Evolutionary conservation across 345 rosid genomes (phyloP), one percentile per base, ranked within the genome.

Genomic region (Gynandropsis gynandra): DNA sequence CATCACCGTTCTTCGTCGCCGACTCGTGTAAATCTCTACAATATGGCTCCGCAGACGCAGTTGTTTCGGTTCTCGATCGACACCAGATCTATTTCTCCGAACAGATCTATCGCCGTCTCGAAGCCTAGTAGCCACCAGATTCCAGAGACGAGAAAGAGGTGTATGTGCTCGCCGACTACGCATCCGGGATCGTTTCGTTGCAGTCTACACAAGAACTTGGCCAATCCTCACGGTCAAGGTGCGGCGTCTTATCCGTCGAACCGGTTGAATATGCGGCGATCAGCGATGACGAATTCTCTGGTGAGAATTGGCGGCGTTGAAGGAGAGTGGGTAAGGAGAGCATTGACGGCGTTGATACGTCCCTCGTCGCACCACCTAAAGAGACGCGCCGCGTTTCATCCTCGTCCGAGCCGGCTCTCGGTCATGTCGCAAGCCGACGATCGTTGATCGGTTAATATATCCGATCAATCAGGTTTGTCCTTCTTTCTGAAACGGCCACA

Each of bases 271-370:
- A 81, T 81, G 89, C 64, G 81, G 21, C 54, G 95, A 55, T 89
- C 95, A 2, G 97, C 97, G 32, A 89, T 89, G 97, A 81, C 75
- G 63, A 86, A 89, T 56, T 86, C 94, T 14, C 57, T 89, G 0
- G 97, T 89, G 48, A 77, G 97, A 47, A 89, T 89, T 19, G 95
- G 97, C 1, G 85, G 93, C 11, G 97, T 89, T 0, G 97, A 89
- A 66, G 97, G 97, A 7, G 97, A 89, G 48, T 82, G 82, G 82
- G 80, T 89, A 57, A 81, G 69, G 52, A 76, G 97, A 75, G 86
- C 95, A 5, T 58, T 89, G 64, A 75, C 95, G 19, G 90, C 95
- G 10, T 51, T 89, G 80, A 89, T 89, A 33, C 73, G 95, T 0
- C 97, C 97, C 12, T 89, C 95, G 3, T 86, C 97, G 0, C 97